A percentile compares a stretch with the other conserved stretches of the same genome.
These are phyloP conservation scores for Neurospora tetrasperma DNA, from an alignment of 495 filamentous ascomycete genomes.

Conservation along the genomic window DNA sequence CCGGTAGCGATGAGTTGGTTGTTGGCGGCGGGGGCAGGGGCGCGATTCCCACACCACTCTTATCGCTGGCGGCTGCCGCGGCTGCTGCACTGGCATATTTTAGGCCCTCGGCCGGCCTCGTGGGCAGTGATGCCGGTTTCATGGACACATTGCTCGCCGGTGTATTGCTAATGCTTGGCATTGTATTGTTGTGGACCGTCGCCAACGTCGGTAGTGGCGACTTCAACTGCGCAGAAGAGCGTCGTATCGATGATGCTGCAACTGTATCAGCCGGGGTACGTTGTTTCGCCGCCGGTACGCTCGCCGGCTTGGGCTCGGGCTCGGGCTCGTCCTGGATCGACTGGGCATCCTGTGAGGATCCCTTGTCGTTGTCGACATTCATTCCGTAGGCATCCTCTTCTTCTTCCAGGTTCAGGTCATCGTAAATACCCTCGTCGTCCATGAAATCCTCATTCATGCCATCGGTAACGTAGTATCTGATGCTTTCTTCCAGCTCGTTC, in stretches of 20 bases:
- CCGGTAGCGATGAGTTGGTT: constrained; percentile 39
- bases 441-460: constrained; percentile 80
- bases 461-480: constrained; percentile 89
- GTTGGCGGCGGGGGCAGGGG: constrained; percentile 82
- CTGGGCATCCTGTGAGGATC: constrained; percentile 91
- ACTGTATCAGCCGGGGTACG: constrained; percentile 41
- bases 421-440: constrained; percentile 86
- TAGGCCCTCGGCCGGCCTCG: constrained; percentile 74
- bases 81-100: constrained; percentile 97
- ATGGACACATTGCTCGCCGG: constrained; percentile 43
- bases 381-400: constrained; percentile 82
- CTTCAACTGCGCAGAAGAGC: constrained; percentile 86
- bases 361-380: constrained; percentile 67
- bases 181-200: constrained; percentile 59
- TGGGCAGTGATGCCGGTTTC: constrained; percentile 87
- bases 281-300: constrained; percentile 36
- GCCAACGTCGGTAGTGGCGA: constrained; percentile 85
- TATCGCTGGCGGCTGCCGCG: constrained; percentile 87
- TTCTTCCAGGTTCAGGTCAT: constrained; percentile 83
- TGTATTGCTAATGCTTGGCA: constrained; percentile 53
- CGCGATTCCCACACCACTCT: constrained; percentile 89
- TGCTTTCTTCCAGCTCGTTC: constrained; percentile 75
- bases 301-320: constrained; percentile 42
- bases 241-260: constrained; percentile 45
- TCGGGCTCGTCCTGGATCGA: constrained; percentile 77